Evolutionary conservation across 2,329 filamentous ascomycete genomes (phyloP).

Genomic region (Mycosphaerella arachidis): DNA sequence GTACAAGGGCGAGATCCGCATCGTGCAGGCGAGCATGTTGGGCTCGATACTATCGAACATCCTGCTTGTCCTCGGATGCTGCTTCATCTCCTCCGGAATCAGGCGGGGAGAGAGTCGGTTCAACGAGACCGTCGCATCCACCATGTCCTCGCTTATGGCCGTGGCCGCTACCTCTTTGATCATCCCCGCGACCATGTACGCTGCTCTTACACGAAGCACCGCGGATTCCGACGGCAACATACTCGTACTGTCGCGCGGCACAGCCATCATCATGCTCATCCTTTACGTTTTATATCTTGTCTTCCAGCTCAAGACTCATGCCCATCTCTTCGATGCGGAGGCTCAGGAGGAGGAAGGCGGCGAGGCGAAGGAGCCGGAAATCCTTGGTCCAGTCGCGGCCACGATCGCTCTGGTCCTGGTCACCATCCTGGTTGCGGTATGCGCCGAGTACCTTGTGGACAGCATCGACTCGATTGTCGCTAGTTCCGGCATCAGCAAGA

Average conservation of each 20-base stretch:
- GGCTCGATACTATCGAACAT: slow-evolving; percentile 94
- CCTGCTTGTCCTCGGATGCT: slow-evolving; percentile 63
- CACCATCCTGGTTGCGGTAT: slow-evolving; percentile 47
- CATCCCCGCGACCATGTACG: slow-evolving; percentile 51
- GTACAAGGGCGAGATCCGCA: slow-evolving; percentile 77
- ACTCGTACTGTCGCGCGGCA: slow-evolving; percentile 50
- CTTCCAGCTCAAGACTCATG: slow-evolving; percentile 52
- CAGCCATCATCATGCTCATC: slow-evolving; percentile 50
- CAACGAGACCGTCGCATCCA: slow-evolving; percentile 72
- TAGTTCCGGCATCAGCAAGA: slow-evolving; percentile 49
- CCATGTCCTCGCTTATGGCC: slow-evolving; percentile 61
- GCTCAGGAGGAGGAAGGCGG: slow-evolving; percentile 29
- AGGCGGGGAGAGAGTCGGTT: slow-evolving; percentile 50
- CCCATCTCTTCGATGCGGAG: slow-evolving; percentile 44
- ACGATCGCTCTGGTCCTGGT: slow-evolving; percentile 45
- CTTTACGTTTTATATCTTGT: slow-evolving; percentile 53
- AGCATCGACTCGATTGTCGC: slow-evolving; percentile 53
- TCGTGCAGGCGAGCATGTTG: slow-evolving; percentile 97
- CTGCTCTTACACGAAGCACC: slow-evolving; percentile 39
- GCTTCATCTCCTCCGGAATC: slow-evolving; percentile 49
- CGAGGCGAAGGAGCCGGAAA: slow-evolving; percentile 36
- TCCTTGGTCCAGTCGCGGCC: slow-evolving; percentile 44
- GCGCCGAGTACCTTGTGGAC: slow-evolving; percentile 52
- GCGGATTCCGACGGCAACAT: slow-evolving; percentile 42
- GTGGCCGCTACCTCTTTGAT: slow-evolving; percentile 52